phyloP scores from a whole-genome alignment of 2,329 filamentous ascomycete genomes.

The Cercospora janseana region DNA sequence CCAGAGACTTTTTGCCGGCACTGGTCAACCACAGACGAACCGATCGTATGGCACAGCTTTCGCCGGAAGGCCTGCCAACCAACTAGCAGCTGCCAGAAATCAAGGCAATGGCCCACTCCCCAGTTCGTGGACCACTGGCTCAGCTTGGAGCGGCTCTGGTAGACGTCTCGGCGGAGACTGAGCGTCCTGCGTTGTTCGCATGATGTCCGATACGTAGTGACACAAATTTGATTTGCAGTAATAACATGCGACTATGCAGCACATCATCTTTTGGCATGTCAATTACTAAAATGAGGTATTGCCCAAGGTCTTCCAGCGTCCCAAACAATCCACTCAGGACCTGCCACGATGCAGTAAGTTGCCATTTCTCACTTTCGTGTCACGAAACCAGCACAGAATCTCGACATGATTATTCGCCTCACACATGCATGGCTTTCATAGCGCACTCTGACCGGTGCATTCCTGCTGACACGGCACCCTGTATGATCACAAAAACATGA shows the following conservation, averaged over 20 bases:
- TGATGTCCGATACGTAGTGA: constrained; percentile 11
- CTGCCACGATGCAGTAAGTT: too few relatives aligned
- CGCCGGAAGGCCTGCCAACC: constrained; percentile 40
- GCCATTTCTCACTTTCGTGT: background rate
- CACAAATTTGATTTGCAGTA: constrained; percentile 2
- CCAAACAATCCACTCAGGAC: background rate
- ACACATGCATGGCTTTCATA: constrained; percentile 18
- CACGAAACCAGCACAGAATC: background rate
- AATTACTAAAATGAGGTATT: too few relatives aligned
- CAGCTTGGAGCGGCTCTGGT: constrained; percentile 50
- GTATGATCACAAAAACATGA: constrained; percentile 8
- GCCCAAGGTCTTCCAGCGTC: background rate
- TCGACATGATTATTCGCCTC: constrained; percentile 15
- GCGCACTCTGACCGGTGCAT: constrained; percentile 14
- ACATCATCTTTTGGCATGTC: too few relatives aligned
- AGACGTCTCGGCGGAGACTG: constrained; percentile 20
- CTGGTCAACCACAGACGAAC: constrained; percentile 45
- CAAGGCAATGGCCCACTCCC: constrained; percentile 28
- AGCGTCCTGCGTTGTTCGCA: constrained; percentile 7
- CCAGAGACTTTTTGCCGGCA: constrained; percentile 59
- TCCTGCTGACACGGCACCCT: constrained; percentile 15
- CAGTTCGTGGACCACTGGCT: constrained; percentile 35
- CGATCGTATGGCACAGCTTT: constrained; percentile 64
- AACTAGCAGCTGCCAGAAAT: constrained; percentile 39
- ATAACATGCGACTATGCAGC: too few relatives aligned